Evolutionary conservation across 2,329 filamentous ascomycete genomes (phyloP).

Genomic region (Aspergillus viridinutans): DNA sequence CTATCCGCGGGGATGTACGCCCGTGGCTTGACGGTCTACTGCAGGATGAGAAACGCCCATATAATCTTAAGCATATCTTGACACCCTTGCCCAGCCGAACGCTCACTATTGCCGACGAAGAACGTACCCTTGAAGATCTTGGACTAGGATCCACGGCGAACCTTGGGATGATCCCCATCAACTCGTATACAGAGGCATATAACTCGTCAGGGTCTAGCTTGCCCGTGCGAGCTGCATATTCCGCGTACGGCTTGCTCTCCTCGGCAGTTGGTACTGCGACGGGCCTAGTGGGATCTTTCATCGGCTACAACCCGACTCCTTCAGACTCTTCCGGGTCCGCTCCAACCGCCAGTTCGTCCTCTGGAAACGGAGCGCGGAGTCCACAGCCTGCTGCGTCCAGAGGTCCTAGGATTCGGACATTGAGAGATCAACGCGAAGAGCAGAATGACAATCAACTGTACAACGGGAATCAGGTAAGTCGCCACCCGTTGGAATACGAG

Average conservation of each 20-base stretch:
- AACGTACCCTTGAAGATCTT: constrained; percentile 61
- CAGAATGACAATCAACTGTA: constrained; percentile 69
- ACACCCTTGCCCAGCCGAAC: constrained; percentile 71
- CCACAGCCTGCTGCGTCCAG: constrained; percentile 10
- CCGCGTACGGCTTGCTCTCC: constrained; percentile 40
- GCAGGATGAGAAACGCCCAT: constrained; percentile 59
- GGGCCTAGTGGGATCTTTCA: constrained; percentile 40
- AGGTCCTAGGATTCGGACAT: constrained; percentile 46
- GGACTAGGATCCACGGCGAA: constrained; percentile 76
- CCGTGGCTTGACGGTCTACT: constrained; percentile 69
- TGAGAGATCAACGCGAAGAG: constrained; percentile 53
- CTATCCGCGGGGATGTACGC: constrained; percentile 63
- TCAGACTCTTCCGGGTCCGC: constrained; percentile 9
- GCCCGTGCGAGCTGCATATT: constrained; percentile 40
- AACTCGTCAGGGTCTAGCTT: constrained; percentile 34
- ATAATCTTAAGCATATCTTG: constrained; percentile 78
- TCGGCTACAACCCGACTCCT: constrained; percentile 37
- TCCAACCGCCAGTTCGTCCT: constrained; percentile 5
- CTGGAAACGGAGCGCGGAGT: constrained; percentile 9
- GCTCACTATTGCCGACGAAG: constrained; percentile 72
- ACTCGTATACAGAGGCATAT: constrained; percentile 59
- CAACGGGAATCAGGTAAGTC: constrained; percentile 77
- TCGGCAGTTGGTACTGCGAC: constrained; percentile 41
- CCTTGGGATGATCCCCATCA: constrained; percentile 71
- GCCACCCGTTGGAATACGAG: background rate